Conservation (phyloP, 177 flowering plant genomes). For the Vitis hybrid region DNA sequence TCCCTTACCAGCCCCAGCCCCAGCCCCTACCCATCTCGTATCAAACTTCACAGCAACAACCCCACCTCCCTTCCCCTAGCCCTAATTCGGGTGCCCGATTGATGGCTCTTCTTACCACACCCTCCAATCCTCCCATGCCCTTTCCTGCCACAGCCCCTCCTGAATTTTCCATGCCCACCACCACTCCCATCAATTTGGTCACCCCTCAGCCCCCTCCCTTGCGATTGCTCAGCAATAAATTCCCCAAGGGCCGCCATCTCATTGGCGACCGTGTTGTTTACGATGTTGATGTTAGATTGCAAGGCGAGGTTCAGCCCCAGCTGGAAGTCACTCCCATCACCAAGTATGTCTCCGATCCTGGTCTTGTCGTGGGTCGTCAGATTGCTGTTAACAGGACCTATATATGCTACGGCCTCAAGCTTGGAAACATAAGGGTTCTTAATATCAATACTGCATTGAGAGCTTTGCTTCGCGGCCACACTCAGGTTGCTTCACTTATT, state of each 20-base stretch:
- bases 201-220: slow-evolving; percentile 18
- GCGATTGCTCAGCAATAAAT: slow-evolving; percentile 62
- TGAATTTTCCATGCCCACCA: slow-evolving; percentile 16
- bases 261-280: slow-evolving; percentile 61
- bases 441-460: slow-evolving; percentile 87
- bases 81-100: slow-evolving; percentile 57
- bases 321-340: slow-evolving; percentile 95
- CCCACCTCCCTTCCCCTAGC: slow-evolving; percentile 21
- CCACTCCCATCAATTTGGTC: slow-evolving; percentile 22
- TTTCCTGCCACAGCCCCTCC: slow-evolving; percentile 18
- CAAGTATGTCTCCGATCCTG: slow-evolving; percentile 84
- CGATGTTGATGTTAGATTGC: slow-evolving; percentile 66
- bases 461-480: slow-evolving; percentile 79
- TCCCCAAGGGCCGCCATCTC: slow-evolving; percentile 76
- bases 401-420: slow-evolving; percentile 87
- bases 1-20: slow-evolving; percentile 9
- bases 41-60: slow-evolving; percentile 38
- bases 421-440: slow-evolving; percentile 77
- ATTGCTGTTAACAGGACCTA: slow-evolving; percentile 85
- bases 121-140: slow-evolving; percentile 6
- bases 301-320: slow-evolving; percentile 88
- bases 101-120: slow-evolving; percentile 62
- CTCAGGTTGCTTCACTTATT: slow-evolving; percentile 46
- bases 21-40: slow-evolving; percentile 21
- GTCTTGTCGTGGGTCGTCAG: slow-evolving; percentile 77